These are phyloP conservation scores for Podospora conica DNA, from an alignment of 495 filamentous ascomycete species.

Conservation along the genomic window DNA sequence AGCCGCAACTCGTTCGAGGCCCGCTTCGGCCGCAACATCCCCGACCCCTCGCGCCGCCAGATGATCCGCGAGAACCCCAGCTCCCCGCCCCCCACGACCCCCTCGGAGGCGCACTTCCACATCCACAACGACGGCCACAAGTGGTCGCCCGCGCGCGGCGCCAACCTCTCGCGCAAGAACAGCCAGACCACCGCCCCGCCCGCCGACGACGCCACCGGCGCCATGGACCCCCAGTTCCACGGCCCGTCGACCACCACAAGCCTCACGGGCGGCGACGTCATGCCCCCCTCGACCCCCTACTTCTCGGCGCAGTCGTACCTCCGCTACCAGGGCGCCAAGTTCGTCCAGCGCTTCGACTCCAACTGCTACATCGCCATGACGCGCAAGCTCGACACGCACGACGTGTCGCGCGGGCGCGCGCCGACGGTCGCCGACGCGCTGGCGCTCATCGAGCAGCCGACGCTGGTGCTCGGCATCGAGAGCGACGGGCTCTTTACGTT, in stretches of 20 bases:
- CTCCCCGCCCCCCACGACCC: slow-evolving; percentile 47
- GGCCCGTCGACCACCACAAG: slow-evolving; percentile 44
- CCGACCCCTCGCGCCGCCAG: slow-evolving; percentile 72
- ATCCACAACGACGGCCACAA: slow-evolving; percentile 96
- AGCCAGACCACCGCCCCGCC: slow-evolving; percentile 25
- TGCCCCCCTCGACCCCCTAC: slow-evolving; percentile 66
- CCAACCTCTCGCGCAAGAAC: slow-evolving; percentile 29
- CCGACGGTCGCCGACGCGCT: slow-evolving; percentile 64
- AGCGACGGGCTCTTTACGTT: slow-evolving; percentile 94
- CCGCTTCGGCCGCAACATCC: slow-evolving; percentile 87
- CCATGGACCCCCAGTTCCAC: slow-evolving; percentile 70
- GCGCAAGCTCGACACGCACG: slow-evolving; percentile 97
- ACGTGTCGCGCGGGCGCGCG: slow-evolving; percentile 70
- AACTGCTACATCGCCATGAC: slow-evolving; percentile 99
- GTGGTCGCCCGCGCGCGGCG: slow-evolving; percentile 31
- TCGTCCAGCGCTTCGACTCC: slow-evolving; percentile 92
- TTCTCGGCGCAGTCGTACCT: slow-evolving; percentile 98
- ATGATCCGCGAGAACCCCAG: slow-evolving; percentile 63
- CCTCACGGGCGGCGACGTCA: slow-evolving; percentile 35
- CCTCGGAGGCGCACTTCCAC: slow-evolving; percentile 78
- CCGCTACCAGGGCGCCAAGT: slow-evolving; percentile 95
- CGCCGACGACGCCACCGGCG: slow-evolving; percentile 24
- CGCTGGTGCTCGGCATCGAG: slow-evolving; percentile 86
- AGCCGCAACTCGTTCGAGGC: slow-evolving; percentile 95
- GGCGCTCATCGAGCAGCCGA: slow-evolving; percentile 76